Base-by-base conservation (phyloP, 768 basidiomycete genomes). In the Lentinus tigrinus region DNA sequence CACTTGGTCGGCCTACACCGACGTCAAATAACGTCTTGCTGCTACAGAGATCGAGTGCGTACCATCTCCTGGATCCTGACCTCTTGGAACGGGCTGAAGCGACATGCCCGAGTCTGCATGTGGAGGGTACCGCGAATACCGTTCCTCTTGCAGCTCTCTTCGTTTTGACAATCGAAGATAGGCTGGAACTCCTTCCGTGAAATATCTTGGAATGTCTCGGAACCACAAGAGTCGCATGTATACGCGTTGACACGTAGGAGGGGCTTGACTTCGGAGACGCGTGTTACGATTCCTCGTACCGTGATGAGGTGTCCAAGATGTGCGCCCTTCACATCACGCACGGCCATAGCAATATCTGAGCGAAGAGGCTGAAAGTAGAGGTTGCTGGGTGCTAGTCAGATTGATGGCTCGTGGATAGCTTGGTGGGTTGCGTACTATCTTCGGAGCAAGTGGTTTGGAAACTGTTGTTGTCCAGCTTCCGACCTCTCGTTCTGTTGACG, bases 41-140 rank as follows among this genome's bases (percentile, higher is more conserved):
- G n/a, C 58, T 34, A 44, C 47, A n/a, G 3, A 54, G 43, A 17
- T 2, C 38, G 19, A 17, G 40, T 4, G n/a, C 79, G 61, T 57
- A 91, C 95, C 95, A 99, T 96, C 73, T 99, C 97, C 72, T 99
- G 97, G 54, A 99, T 95, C 74, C 96, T 96, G 60, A 97, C 85
- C 73, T 99, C 97, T 70, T 99, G 97, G 80, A 98, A 99, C 0
- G 97, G 95, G 66, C 88, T 91, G 73, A 99, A 99, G 53, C 95
- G 85, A 74, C 93, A 94, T 21, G 97, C 97, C 44, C 97, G 84
- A 5, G 97, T 99, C 74, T 98, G 97, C 96, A 98, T 98, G 69
- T 97, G 93, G 52, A 99, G 75, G 21, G 92, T 89, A 10, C 95
- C 95, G n/a, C 78, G 86, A 51, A 93, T 85, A 13, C 85, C 82